These are phyloP conservation scores for Phalaenopsis hybrid DNA, from an alignment of 116 monocot genomes.

Conservation along the genomic window DNA sequence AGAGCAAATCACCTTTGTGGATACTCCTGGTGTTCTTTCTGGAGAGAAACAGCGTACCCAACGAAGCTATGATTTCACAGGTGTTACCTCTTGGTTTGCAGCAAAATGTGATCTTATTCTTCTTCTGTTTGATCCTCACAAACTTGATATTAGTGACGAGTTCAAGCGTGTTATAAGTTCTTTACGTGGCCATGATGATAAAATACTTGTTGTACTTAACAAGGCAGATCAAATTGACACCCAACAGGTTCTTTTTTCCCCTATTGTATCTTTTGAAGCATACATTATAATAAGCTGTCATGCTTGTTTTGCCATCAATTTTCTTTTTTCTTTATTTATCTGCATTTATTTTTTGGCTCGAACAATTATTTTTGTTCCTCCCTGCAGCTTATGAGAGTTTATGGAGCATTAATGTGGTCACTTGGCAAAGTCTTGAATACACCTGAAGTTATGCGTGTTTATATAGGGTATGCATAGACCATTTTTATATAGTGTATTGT, in stretches of 20 bases:
- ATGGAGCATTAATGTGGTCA: constrained; percentile 96
- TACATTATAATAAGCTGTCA: too few species aligned
- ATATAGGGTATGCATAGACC: constrained; percentile 56
- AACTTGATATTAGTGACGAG: constrained; percentile 83
- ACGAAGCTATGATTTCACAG: constrained; percentile 34
- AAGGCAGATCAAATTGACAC: constrained; percentile 38
- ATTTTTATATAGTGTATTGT: not conserved
- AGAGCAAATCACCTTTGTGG: constrained; percentile 18
- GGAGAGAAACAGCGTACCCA: constrained; percentile 54
- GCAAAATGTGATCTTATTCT: constrained; percentile 34
- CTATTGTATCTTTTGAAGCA: not conserved
- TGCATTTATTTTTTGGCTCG: not conserved
- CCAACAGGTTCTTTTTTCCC: constrained; percentile 18
- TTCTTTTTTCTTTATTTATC: not conserved
- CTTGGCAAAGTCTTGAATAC: constrained; percentile 92
- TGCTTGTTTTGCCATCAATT: not conserved
- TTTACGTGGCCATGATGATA: constrained; percentile 68
- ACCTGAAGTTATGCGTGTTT: constrained; percentile 87
- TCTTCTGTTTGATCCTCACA: constrained; percentile 83
- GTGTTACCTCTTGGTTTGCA: constrained; percentile 36
- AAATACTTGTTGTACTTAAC: constrained; percentile 83
- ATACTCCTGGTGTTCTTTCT: constrained; percentile 60
- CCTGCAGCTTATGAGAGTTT: constrained; percentile 87
- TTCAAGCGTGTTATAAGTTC: constrained; percentile 34
- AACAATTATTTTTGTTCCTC: not conserved